These are phyloP conservation scores for Exophiala sideris DNA, from an alignment of 2,329 filamentous ascomycete genomes.

Conservation along the genomic window DNA sequence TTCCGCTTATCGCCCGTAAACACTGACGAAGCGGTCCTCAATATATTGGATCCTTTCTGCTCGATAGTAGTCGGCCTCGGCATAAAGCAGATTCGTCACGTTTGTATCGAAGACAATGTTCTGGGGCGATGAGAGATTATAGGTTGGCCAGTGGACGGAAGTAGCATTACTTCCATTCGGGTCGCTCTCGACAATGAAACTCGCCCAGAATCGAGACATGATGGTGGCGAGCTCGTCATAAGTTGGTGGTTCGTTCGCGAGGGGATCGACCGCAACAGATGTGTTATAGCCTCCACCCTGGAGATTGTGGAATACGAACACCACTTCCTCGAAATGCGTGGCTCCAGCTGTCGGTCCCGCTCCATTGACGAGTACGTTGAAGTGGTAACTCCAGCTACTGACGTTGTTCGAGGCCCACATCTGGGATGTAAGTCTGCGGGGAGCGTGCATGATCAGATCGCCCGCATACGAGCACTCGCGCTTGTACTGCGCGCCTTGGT, in stretches of 20 bases:
- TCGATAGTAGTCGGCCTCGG: slow-evolving; percentile 47
- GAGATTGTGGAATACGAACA: slow-evolving; percentile 54
- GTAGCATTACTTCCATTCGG: slow-evolving; percentile 37
- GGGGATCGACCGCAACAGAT: slow-evolving; percentile 26
- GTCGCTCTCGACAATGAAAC: slow-evolving; percentile 47
- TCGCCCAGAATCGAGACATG: slow-evolving; percentile 53
- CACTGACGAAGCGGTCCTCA: slow-evolving; percentile 4
- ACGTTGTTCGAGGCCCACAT: slow-evolving; percentile 49
- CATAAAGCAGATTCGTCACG: slow-evolving; percentile 38
- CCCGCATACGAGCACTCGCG: slow-evolving; percentile 55
- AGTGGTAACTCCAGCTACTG: slow-evolving; percentile 60
- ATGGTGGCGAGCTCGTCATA: slow-evolving; percentile 44
- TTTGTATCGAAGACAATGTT: slow-evolving; percentile 54
- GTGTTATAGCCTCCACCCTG: slow-evolving; percentile 22
- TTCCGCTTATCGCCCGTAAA: slow-evolving; percentile 10
- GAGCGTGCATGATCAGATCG: slow-evolving; percentile 55
- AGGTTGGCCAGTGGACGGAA: slow-evolving; percentile 43
- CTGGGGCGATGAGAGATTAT: slow-evolving; percentile 37
- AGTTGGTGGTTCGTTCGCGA: slow-evolving; percentile 40
- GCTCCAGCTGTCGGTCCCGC: slow-evolving; percentile 40
- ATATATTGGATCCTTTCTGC: slow-evolving; percentile 32
- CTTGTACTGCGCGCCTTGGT: slow-evolving; percentile 49
- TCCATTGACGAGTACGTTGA: slow-evolving; percentile 55
- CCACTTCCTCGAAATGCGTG: slow-evolving; percentile 56
- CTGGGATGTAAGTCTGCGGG: slow-evolving; percentile 52